Conservation (phyloP, 192 early-diverging fungal species). For the Mortierella alpina region DNA sequence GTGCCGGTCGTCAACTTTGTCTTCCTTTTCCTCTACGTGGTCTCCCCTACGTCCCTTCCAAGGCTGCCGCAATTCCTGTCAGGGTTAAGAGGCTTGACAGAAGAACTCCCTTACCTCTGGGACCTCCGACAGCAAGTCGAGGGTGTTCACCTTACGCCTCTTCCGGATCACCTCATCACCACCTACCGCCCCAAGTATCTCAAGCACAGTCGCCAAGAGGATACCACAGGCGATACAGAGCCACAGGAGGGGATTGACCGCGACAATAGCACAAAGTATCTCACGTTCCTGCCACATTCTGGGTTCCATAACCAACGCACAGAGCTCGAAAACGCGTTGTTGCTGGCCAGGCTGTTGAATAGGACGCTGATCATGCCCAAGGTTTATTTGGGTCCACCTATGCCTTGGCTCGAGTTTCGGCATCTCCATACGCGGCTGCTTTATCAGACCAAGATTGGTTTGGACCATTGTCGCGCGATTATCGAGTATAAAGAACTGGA, state of each 20-base stretch:
- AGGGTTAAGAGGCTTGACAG: not conserved
- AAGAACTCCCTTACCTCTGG: conserved; percentile 9
- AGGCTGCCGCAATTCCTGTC: conserved; percentile 12
- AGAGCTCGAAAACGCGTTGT: conserved; percentile 60
- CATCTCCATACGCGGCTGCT: conserved; percentile 60
- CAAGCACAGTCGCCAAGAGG: not conserved
- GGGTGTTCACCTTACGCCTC: conserved; percentile 4
- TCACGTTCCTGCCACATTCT: conserved; percentile 64
- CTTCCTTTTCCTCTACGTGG: conserved; percentile 33
- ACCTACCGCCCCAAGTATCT: conserved; percentile 38
- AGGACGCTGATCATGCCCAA: conserved; percentile 66
- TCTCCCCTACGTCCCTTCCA: conserved; percentile 39
- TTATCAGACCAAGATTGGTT: conserved; percentile 62
- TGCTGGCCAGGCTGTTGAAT: conserved; percentile 58
- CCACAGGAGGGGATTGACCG: not conserved
- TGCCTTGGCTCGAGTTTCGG: conserved; percentile 62
- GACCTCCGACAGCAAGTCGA: conserved; percentile 30
- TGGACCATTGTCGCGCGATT: conserved; percentile 61
- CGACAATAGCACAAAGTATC: conserved; percentile 37
- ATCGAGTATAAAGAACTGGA: conserved; percentile 22
- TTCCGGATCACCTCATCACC: conserved; percentile 31
- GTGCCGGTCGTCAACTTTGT: conserved; percentile 45
- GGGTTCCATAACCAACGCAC: conserved; percentile 68
- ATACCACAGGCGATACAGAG: not conserved
- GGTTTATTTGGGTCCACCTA: conserved; percentile 62